These are phyloP conservation scores for Geotrichum australiense DNA, from an alignment of 1,139 yeast genomes.

Conservation along the genomic window DNA sequence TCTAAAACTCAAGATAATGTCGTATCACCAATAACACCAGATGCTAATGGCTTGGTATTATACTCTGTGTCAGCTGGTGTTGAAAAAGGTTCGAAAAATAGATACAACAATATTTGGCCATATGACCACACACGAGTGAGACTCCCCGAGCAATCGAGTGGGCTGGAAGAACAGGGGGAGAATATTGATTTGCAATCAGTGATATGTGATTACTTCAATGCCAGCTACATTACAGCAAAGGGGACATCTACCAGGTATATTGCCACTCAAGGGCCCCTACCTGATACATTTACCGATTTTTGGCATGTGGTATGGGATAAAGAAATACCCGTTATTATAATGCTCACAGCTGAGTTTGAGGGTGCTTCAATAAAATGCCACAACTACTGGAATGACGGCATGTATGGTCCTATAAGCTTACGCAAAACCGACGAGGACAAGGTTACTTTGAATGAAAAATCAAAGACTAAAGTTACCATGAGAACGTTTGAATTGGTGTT, in stretches of 20 bases:
- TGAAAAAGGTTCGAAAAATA: constrained; percentile 62
- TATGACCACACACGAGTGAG: constrained; percentile 74
- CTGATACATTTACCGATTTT: constrained; percentile 69
- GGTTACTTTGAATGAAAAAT: constrained; percentile 10
- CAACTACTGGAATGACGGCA: constrained; percentile 44
- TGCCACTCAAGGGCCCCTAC: constrained; percentile 84
- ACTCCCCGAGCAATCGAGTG: constrained; percentile 29
- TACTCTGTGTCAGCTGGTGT: constrained; percentile 61
- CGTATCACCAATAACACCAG: constrained; percentile 17
- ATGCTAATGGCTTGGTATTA: constrained; percentile 18
- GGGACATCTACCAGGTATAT: constrained; percentile 44
- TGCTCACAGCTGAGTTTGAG: constrained; percentile 55
- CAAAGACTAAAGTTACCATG: constrained; percentile 20
- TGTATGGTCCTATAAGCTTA: constrained; percentile 25
- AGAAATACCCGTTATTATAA: constrained; percentile 55
- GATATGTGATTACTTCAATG: constrained; percentile 50
- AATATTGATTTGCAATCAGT: neutral
- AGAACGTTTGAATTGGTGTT: constrained; percentile 20
- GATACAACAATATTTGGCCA: constrained; percentile 78
- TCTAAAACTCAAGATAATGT: neutral
- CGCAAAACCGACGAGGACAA: constrained; percentile 11
- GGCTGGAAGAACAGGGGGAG: constrained; percentile 5
- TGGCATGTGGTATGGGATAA: constrained; percentile 70
- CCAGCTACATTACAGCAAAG: constrained; percentile 44
- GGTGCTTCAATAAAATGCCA: constrained; percentile 50